Base-by-base conservation (phyloP, 2,329 filamentous ascomycete species). In the Ilyonectria robusta region DNA sequence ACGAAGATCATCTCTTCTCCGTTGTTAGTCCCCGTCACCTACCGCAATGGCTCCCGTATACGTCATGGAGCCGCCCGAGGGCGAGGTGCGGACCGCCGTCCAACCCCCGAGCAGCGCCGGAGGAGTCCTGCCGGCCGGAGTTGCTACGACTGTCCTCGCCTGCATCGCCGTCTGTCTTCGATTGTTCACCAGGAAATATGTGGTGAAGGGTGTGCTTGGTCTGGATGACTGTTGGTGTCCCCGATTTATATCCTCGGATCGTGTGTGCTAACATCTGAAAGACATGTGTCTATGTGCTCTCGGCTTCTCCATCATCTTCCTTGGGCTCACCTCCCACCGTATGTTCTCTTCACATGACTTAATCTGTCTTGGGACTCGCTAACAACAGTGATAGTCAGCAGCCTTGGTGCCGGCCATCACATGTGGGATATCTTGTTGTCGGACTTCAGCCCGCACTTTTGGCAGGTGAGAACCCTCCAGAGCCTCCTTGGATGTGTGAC, bases 31-130 rank as follows among this genome's bases (percentile, higher is more conserved):
- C 23, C 44, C 19, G 7, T 40, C 11, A 31, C 29, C 42, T 23
- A 60, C 31, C 51, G 51, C 17, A 29, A 75, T 76, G 73, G 61
- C 71, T 75, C 93, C 94, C 56, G 95, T 96, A 65, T 78, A 72
- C 56, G 68, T 77, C 42, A 73, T 72, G 68, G 75, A 77, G 31
- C 73, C 74, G 13, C 77, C 72, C 2, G 40, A 59, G 33, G 75
- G 75, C 60, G 61, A 76, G 69, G 70, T 73, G 9, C 68, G 77
- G 21, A 72, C 68, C 4, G 29, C 64, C 23, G 51, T 66, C 29
- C 37, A 74, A 23, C 70, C 71, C 1, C 76, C 76, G 10, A 73
- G 37, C 64, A 77, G 66, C 53, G 73, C 69, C 4, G 59, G 60
- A 11, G 63, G 64, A 31, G 69, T 79, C 8, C 15, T 77, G 11